phyloP scores from a whole-genome alignment of 192 early-diverging fungal species.

The Lobulomyces angularis region DNA sequence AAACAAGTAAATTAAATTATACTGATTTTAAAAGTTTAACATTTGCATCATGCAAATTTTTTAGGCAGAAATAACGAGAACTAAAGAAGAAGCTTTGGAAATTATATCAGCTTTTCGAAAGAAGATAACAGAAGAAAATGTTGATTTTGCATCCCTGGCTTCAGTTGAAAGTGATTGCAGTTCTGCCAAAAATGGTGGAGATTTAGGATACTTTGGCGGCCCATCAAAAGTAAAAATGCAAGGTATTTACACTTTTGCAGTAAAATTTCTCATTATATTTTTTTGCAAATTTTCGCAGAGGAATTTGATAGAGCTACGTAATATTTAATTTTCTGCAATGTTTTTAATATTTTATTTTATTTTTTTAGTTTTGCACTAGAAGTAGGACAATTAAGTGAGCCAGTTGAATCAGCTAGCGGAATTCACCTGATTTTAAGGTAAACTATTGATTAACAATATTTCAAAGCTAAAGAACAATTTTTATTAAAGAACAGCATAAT shows the following conservation, averaged over 20 bases:
- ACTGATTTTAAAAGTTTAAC: neutral
- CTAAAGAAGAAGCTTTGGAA: slow-evolving; percentile 77
- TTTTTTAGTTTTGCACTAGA: slow-evolving; percentile 50
- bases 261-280: too few species aligned
- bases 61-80: slow-evolving; percentile 71
- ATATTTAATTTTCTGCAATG: too few species aligned
- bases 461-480: too few species aligned
- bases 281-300: too few species aligned
- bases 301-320: too few species aligned
- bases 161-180: slow-evolving; percentile 75
- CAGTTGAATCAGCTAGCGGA: slow-evolving; percentile 81
- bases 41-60: neutral
- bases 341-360: too few species aligned
- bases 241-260: too few species aligned
- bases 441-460: too few species aligned
- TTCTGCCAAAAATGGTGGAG: slow-evolving; percentile 78
- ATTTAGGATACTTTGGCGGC: slow-evolving; percentile 83
- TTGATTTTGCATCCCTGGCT: slow-evolving; percentile 60
- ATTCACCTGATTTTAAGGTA: slow-evolving; percentile 87
- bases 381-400: slow-evolving; percentile 69
- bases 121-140: slow-evolving; percentile 50
- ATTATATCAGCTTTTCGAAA: slow-evolving; percentile 52
- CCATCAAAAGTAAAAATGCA: too few species aligned
- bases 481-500: too few species aligned
- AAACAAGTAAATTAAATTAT: slow-evolving; percentile 42